Conservation (phyloP, 2,329 filamentous ascomycete genomes). For the Lasiodiplodia theobromae region DNA sequence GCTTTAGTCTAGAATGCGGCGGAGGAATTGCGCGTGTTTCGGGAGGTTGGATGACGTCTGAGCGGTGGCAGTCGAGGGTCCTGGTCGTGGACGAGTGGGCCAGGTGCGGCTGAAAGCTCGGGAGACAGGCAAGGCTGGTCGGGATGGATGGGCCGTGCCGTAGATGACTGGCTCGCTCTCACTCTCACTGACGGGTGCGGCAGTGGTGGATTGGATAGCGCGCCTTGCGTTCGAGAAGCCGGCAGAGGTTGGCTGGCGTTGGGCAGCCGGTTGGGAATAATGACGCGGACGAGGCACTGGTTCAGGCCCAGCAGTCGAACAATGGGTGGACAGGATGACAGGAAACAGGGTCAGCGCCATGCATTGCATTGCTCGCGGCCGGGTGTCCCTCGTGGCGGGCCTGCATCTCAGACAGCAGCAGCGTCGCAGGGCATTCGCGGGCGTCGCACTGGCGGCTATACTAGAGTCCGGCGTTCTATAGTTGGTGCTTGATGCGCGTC, state of each 20-base stretch:
- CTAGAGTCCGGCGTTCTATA: constrained; percentile 22
- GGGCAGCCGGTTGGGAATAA: constrained; percentile 1
- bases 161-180: constrained; percentile 5
- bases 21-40: constrained; percentile 20
- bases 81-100: constrained; percentile 20
- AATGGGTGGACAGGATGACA: not conserved
- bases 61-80: constrained; percentile 11
- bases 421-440: constrained; percentile 22
- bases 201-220: constrained; percentile 5
- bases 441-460: constrained; percentile 27
- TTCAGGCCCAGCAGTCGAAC: not conserved
- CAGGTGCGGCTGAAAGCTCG: constrained; percentile 12
- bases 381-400: constrained; percentile 22
- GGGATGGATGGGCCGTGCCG: constrained; percentile 24
- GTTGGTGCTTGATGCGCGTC: constrained; percentile 25
- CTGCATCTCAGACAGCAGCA: constrained; percentile 18
- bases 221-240: constrained; percentile 10
- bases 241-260: not conserved
- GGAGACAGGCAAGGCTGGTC: constrained; percentile 12
- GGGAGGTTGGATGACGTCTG: constrained; percentile 21
- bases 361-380: constrained; percentile 8
- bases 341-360: not conserved
- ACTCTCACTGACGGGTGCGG: constrained; percentile 3
- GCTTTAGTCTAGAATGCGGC: constrained; percentile 13
- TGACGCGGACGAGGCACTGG: constrained; percentile 1